Percentiles rank a stretch among this genome's conserved stretches.
Conservation (phyloP, 1,284 basidiomycete genomes). For the Xerocomus minutiporus region DNA sequence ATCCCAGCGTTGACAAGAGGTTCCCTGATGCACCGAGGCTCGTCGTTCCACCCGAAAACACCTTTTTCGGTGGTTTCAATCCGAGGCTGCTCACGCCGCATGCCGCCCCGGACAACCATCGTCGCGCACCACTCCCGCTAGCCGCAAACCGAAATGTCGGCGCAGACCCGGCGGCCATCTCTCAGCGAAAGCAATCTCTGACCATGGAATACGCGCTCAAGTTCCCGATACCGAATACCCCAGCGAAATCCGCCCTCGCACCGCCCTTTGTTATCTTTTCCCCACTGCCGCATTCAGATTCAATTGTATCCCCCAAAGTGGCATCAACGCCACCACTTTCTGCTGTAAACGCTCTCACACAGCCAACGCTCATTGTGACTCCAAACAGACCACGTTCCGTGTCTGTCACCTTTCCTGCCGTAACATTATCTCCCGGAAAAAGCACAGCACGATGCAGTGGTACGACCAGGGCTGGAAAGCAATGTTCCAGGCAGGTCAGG, state of each 20-base stretch:
- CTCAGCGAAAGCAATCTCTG: slow-evolving; percentile 37
- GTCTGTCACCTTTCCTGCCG: slow-evolving; percentile 25
- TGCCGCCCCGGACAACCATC: not conserved
- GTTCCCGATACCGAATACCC: slow-evolving; percentile 17
- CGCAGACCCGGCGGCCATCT: not conserved
- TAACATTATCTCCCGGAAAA: slow-evolving; percentile 24
- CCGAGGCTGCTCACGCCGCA: slow-evolving; percentile 9
- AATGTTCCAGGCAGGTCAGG: slow-evolving; percentile 60
- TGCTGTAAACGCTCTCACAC: slow-evolving; percentile 5
- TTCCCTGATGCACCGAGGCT: no score
- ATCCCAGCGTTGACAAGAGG: slow-evolving; percentile 12
- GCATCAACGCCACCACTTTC: slow-evolving; percentile 4
- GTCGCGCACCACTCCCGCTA: slow-evolving; percentile 1
- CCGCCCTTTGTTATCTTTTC: slow-evolving; percentile 18
- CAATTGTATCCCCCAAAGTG: slow-evolving; percentile 6
- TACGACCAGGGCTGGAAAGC: slow-evolving; percentile 59
- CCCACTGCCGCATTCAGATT: slow-evolving; percentile 24
- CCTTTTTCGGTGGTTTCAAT: slow-evolving; percentile 33
- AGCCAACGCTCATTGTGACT: slow-evolving; percentile 7
- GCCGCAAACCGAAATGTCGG: not conserved
- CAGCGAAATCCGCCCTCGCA: slow-evolving; percentile 10
- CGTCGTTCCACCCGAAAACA: not conserved
- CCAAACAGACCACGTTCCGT: slow-evolving; percentile 26
- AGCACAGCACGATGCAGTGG: slow-evolving; percentile 53
- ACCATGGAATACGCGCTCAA: slow-evolving; percentile 60